Percentiles rank a stretch among this genome's conserved stretches.
These are phyloP conservation scores for Nicotiana tomentosiformis DNA, from an alignment of 257 asterid genomes.

Conservation along the genomic window DNA sequence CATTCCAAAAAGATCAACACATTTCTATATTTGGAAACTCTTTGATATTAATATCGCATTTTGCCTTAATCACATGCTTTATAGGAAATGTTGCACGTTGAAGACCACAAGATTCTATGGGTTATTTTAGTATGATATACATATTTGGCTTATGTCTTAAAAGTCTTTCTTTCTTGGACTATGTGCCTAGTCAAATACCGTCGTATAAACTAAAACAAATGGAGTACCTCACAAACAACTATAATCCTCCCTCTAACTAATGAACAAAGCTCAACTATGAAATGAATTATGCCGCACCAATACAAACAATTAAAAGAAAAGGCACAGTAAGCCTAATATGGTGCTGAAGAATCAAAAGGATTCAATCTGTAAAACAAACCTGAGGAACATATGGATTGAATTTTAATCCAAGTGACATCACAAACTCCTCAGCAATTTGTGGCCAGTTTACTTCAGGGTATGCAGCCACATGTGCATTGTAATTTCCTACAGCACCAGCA, in stretches of 20 bases:
- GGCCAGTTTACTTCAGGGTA: slow-evolving; percentile 49
- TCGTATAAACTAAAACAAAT: not conserved
- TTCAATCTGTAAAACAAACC: slow-evolving; percentile 14
- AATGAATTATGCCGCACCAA: not conserved
- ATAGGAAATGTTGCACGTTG: not conserved
- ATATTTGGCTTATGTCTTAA: not conserved
- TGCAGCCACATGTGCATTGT: slow-evolving; percentile 46
- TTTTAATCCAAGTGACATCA: slow-evolving; percentile 34
- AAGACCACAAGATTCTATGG: not conserved
- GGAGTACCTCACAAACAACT: not conserved
- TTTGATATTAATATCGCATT: not conserved
- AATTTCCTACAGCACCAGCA: slow-evolving; percentile 57
- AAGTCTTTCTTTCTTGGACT: not conserved
- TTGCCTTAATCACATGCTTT: not conserved
- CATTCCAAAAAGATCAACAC: not conserved
- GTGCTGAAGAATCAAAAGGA: not conserved
- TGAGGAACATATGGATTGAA: slow-evolving; percentile 51
- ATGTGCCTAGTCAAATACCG: not conserved
- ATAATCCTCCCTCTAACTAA: not conserved
- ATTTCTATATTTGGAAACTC: not conserved
- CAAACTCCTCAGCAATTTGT: slow-evolving; percentile 35
- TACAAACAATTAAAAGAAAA: not conserved
- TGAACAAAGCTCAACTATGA: not conserved
- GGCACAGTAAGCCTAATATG: not conserved
- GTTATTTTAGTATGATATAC: not conserved